Evolutionary conservation across 371 early-diverging fungal species (phyloP).

Genomic region (Furculomyces boomerangus): DNA sequence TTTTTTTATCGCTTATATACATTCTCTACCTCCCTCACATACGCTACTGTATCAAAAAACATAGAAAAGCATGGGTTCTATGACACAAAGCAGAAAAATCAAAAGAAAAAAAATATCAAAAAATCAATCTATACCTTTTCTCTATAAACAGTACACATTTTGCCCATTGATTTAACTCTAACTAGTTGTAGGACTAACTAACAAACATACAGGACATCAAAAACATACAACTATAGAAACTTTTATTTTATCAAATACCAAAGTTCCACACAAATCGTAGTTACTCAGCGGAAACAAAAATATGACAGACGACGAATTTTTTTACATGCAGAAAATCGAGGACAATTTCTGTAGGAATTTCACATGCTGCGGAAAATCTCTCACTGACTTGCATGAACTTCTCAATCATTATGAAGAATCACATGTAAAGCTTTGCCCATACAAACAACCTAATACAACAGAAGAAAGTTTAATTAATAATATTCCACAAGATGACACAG

Average conservation of each 20-base stretch:
- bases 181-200: no score
- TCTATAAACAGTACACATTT: no score
- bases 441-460: constrained; percentile 22
- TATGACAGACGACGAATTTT: constrained; percentile 32
- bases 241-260: neutral
- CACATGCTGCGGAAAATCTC: constrained; percentile 65
- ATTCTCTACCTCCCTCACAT: no score
- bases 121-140: no score
- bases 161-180: no score
- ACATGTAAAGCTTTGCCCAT: constrained; percentile 74
- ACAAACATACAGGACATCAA: no score
- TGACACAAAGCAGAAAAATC: no score
- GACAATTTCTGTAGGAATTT: constrained; percentile 79
- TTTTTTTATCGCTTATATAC: no score
- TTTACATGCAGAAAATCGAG: constrained; percentile 65
- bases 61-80: no score
- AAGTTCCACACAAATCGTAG: neutral
- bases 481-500: neutral
- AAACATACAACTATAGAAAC: neutral
- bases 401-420: constrained; percentile 83
- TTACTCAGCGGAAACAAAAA: neutral
- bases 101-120: no score
- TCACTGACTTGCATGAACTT: constrained; percentile 73
- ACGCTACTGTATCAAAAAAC: no score
- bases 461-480: neutral